These are phyloP conservation scores for Cylindrotheca closterium DNA, from an alignment of 108 stramenopile species.

Conservation along the genomic window DNA sequence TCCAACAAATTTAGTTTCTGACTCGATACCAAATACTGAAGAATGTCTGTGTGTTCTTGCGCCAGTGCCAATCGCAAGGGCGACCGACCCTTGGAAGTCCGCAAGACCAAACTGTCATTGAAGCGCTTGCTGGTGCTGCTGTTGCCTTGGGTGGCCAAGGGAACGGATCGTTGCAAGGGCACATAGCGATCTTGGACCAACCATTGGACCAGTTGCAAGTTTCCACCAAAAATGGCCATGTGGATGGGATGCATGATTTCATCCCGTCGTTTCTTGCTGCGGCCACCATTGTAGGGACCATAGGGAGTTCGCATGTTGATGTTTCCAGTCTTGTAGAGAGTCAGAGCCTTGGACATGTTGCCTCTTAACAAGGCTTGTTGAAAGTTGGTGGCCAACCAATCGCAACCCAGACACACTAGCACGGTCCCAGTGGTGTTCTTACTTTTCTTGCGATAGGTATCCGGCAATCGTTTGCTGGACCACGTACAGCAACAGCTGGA, in stretches of 20 bases:
- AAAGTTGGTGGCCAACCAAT: slow-evolving; percentile 39
- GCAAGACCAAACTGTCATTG: background rate
- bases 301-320: slow-evolving; percentile 53
- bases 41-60: background rate
- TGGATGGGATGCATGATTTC: slow-evolving; percentile 48
- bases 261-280: slow-evolving; percentile 12
- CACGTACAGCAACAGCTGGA: slow-evolving; percentile 37
- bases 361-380: slow-evolving; percentile 44
- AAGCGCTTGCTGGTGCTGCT: slow-evolving; percentile 2
- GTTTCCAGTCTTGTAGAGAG: slow-evolving; percentile 57
- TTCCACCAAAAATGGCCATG: slow-evolving; percentile 48
- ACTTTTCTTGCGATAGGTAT: slow-evolving; percentile 45
- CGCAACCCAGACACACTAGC: slow-evolving; percentile 48
- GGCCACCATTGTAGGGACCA: slow-evolving; percentile 13
- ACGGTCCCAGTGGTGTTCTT: slow-evolving; percentile 13
- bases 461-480: slow-evolving; percentile 46
- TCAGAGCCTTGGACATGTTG: slow-evolving; percentile 30
- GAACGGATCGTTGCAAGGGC: slow-evolving; percentile 6
- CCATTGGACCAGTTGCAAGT: slow-evolving; percentile 46
- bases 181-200: slow-evolving; percentile 47
- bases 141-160: slow-evolving; percentile 17
- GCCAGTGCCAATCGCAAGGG: background rate
- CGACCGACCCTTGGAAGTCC: background rate
- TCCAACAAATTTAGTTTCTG: background rate
- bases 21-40: background rate